Evolutionary conservation across 2,329 filamentous ascomycete species (phyloP).

Genomic region (Hymenoscyphus albidus): DNA sequence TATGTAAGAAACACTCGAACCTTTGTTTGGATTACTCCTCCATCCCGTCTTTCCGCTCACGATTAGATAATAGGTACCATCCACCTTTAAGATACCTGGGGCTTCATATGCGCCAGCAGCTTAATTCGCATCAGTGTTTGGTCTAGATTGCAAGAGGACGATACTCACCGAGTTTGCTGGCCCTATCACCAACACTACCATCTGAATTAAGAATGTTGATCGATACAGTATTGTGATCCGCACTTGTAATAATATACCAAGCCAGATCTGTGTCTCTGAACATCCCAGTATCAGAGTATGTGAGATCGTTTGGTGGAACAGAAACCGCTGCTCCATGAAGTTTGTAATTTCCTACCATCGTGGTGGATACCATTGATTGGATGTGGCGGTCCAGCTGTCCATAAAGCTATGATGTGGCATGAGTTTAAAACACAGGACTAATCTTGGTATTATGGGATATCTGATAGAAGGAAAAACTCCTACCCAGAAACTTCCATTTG

Average conservation of each 20-base stretch:
- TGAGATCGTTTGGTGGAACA: slow-evolving; percentile 38
- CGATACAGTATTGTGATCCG: slow-evolving; percentile 41
- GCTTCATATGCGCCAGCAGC: slow-evolving; percentile 37
- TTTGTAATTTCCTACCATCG: slow-evolving; percentile 35
- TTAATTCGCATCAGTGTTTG: neutral
- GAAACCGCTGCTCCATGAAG: slow-evolving; percentile 34
- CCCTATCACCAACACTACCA: slow-evolving; percentile 36
- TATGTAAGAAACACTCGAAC: neutral
- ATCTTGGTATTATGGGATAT: neutral
- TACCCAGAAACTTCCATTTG: slow-evolving; percentile 40
- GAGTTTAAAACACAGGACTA: neutral
- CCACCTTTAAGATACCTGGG: slow-evolving; percentile 36
- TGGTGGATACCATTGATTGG: slow-evolving; percentile 36
- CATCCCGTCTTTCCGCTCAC: slow-evolving; percentile 39
- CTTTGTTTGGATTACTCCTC: slow-evolving; percentile 38
- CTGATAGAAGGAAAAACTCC: slow-evolving; percentile 2
- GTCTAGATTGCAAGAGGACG: neutral
- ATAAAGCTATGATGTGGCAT: slow-evolving; percentile 32
- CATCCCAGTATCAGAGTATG: slow-evolving; percentile 42
- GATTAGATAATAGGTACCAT: slow-evolving; percentile 38
- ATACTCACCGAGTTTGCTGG: slow-evolving; percentile 25
- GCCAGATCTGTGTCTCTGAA: slow-evolving; percentile 35
- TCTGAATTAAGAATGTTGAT: slow-evolving; percentile 39
- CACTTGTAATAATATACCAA: slow-evolving; percentile 40
- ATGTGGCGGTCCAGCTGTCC: slow-evolving; percentile 41